These are phyloP conservation scores for Gleditsia sinensis DNA, from an alignment of 306 rosid species.

Conservation along the genomic window DNA sequence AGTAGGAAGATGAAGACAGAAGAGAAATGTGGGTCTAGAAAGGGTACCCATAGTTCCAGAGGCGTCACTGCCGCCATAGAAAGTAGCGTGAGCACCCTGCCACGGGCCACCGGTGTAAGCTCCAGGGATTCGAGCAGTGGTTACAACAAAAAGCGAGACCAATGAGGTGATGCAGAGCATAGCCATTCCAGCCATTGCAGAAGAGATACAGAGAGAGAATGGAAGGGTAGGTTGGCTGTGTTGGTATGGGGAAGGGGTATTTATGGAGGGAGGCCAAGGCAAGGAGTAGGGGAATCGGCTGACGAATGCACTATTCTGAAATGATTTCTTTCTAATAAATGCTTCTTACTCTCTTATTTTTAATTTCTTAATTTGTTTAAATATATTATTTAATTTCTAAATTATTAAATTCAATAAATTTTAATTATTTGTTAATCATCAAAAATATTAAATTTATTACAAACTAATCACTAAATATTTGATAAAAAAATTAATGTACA, in stretches of 20 bases:
- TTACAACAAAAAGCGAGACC: conserved; percentile 38
- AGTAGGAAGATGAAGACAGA: neutral
- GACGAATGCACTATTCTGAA: neutral
- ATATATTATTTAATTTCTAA: neutral
- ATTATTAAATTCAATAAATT: too few relatives aligned
- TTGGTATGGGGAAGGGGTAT: conserved; percentile 44
- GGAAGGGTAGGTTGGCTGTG: neutral
- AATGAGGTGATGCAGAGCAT: conserved; percentile 50
- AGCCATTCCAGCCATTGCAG: conserved; percentile 43
- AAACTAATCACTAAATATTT: too few relatives aligned
- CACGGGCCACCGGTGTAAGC: conserved; percentile 66
- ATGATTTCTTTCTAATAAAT: conserved; percentile 24
- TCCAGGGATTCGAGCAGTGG: conserved; percentile 70
- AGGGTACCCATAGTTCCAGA: conserved; percentile 81
- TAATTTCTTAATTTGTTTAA: neutral
- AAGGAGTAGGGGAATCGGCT: conserved; percentile 23
- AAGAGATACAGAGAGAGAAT: neutral
- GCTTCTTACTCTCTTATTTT: neutral
- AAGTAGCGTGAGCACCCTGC: conserved; percentile 85
- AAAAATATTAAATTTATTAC: too few relatives aligned
- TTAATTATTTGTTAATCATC: too few relatives aligned
- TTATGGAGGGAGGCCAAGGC: conserved; percentile 48
- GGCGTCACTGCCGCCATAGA: conserved; percentile 91
- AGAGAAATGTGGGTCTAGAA: neutral
- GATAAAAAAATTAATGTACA: too few relatives aligned